These are phyloP conservation scores for Fusarium azukiicola DNA, from an alignment of 2,329 filamentous ascomycete species.

Conservation along the genomic window DNA sequence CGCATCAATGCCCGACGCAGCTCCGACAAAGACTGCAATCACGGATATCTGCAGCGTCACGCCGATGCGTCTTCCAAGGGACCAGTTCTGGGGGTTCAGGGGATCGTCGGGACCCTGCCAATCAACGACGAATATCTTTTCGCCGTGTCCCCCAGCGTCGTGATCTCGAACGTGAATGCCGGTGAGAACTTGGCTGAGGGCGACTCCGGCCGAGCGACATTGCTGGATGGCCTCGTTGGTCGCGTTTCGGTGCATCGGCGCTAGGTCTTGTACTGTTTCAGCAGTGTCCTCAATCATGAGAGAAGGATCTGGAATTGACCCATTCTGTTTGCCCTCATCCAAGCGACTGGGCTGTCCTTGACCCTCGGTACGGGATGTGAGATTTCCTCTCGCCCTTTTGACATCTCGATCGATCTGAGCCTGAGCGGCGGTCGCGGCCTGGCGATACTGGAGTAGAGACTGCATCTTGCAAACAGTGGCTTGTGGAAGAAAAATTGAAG, in stretches of 20 bases:
- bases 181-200: conserved; percentile 56
- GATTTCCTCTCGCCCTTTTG: conserved; percentile 25
- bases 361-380: background rate
- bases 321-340: background rate
- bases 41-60: conserved; percentile 66
- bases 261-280: background rate
- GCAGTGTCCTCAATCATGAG: conserved; percentile 9
- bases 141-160: conserved; percentile 46
- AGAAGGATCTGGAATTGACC: background rate
- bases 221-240: conserved; percentile 34
- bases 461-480: conserved; percentile 35
- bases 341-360: background rate
- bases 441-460: conserved; percentile 45
- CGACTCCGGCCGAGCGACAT: conserved; percentile 33
- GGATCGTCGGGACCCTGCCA: conserved; percentile 62
- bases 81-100: conserved; percentile 70
- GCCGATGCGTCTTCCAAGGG: conserved; percentile 59
- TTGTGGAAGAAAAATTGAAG: background rate
- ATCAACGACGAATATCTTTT: conserved; percentile 58
- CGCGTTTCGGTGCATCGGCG: conserved; percentile 14
- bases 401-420: conserved; percentile 48
- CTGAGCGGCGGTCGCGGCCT: conserved; percentile 45
- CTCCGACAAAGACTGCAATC: conserved; percentile 73
- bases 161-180: conserved; percentile 58
- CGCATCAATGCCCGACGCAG: conserved; percentile 75